A percentile compares a stretch with the other conserved stretches of the same genome.
phyloP scores from a whole-genome alignment of 2,329 filamentous ascomycete species.

The Neopestalotiopsis sp. region DNA sequence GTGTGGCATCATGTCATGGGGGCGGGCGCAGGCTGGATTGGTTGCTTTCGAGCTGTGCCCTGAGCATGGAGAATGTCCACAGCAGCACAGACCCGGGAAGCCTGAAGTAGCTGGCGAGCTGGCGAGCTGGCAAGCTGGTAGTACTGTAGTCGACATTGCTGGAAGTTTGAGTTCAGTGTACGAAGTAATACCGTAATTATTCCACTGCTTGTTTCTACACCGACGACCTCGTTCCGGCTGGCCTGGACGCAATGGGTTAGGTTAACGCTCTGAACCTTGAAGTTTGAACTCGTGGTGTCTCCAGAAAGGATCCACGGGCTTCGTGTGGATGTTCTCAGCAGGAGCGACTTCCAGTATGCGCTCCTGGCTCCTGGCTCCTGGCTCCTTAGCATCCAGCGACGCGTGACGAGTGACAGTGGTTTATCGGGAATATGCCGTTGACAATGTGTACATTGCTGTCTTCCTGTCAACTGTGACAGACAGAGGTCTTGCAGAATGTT shows the following conservation, averaged over 20 bases:
- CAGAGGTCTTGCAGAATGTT: background rate
- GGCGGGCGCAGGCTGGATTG: background rate
- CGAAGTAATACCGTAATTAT: background rate
- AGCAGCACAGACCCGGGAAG: background rate
- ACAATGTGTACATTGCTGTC: too few species aligned
- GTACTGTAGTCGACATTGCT: background rate
- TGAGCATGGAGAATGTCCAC: background rate
- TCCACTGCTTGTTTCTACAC: background rate
- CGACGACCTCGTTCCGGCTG: background rate
- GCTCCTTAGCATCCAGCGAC: background rate
- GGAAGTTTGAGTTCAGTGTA: background rate
- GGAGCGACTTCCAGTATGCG: background rate
- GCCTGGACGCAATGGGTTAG: constrained; percentile 9
- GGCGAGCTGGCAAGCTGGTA: too few species aligned
- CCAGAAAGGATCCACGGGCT: background rate
- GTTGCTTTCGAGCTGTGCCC: background rate
- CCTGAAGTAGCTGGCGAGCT: too few species aligned
- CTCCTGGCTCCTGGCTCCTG: too few species aligned
- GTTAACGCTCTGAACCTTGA: constrained; percentile 1
- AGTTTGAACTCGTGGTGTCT: background rate
- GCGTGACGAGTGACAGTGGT: background rate
- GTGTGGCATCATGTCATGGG: constrained; percentile 12
- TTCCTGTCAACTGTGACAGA: background rate
- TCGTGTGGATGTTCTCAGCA: background rate
- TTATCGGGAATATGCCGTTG: too few species aligned